A percentile compares a stretch with the other conserved stretches of the same genome.
Conservation (phyloP, 352 stramenopile species). For the Albugo candida region DNA sequence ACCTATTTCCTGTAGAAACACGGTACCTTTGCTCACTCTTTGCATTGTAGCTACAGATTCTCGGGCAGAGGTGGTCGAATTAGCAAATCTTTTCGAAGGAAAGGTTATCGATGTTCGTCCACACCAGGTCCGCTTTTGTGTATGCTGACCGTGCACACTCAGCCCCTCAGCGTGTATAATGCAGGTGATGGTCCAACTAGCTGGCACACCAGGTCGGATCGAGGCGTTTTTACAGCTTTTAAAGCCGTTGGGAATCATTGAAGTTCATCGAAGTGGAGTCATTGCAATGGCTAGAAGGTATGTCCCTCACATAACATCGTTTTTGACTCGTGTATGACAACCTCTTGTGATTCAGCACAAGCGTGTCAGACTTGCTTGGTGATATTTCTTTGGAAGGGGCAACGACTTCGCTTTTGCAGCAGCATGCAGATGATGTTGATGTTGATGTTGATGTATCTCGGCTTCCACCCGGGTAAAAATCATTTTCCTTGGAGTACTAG, state of each 20-base stretch:
- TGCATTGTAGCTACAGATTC: conserved; percentile 22
- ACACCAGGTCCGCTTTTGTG: conserved; percentile 15
- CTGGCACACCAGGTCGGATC: conserved; percentile 50
- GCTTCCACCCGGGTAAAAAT: conserved; percentile 43
- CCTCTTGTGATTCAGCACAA: conserved; percentile 20
- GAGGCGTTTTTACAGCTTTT: conserved; percentile 67
- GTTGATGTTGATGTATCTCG: conserved; percentile 43
- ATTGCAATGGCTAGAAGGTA: conserved; percentile 44
- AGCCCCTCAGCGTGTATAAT: not conserved
- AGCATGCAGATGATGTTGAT: conserved; percentile 23
- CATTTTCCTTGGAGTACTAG: too few relatives aligned
- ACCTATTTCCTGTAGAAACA: too few relatives aligned
- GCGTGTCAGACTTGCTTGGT: conserved; percentile 35
- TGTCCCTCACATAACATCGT: not conserved
- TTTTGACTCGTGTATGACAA: not conserved
- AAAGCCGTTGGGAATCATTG: conserved; percentile 61
- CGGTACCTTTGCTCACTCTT: too few relatives aligned
- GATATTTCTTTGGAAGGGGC: conserved; percentile 53
- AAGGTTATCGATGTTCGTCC: conserved; percentile 73
- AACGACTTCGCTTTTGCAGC: conserved; percentile 35
- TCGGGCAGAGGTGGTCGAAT: conserved; percentile 54
- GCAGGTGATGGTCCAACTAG: conserved; percentile 57
- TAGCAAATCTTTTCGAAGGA: conserved; percentile 68
- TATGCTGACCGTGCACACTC: not conserved
- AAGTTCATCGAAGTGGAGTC: conserved; percentile 70